phyloP scores from a whole-genome alignment of 2,329 filamentous ascomycete species.

The Cercospora zeina region DNA sequence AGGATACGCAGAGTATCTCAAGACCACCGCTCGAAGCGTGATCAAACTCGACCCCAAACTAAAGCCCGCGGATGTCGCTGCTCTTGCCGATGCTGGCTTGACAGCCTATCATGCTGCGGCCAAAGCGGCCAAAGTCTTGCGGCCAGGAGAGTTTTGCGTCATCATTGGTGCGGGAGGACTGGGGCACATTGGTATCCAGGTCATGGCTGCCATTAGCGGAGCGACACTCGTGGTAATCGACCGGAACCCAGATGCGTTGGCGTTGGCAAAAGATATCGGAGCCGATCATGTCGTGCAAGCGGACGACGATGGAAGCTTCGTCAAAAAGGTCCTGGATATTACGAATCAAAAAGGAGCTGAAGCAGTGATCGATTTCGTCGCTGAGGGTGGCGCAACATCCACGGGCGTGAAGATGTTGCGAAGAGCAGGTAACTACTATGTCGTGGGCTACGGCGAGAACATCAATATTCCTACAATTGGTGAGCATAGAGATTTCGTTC shows the following conservation, averaged over 20 bases:
- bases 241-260: constrained; percentile 30
- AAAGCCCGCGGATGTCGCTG: constrained; percentile 33
- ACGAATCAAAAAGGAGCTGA: constrained; percentile 32
- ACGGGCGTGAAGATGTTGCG: constrained; percentile 34
- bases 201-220: constrained; percentile 33
- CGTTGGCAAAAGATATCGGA: constrained; percentile 33
- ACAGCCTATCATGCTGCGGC: constrained; percentile 33
- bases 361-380: constrained; percentile 34
- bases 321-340: constrained; percentile 31
- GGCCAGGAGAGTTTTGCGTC: constrained; percentile 32
- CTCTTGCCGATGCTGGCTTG: constrained; percentile 33
- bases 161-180: constrained; percentile 34
- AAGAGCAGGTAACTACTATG: constrained; percentile 34
- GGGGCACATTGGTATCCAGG: constrained; percentile 28
- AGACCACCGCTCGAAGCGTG: constrained; percentile 33
- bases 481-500: neutral
- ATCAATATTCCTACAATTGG: constrained; percentile 18
- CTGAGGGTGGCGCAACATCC: constrained; percentile 31
- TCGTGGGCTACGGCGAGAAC: constrained; percentile 27
- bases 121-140: constrained; percentile 31
- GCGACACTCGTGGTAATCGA: constrained; percentile 34
- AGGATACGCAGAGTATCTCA: constrained; percentile 34
- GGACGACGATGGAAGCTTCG: constrained; percentile 28
- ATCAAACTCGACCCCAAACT: constrained; percentile 34
- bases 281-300: constrained; percentile 31